Conservation (phyloP, 495 filamentous ascomycete genomes). For the Bathelium albidoporum region DNA sequence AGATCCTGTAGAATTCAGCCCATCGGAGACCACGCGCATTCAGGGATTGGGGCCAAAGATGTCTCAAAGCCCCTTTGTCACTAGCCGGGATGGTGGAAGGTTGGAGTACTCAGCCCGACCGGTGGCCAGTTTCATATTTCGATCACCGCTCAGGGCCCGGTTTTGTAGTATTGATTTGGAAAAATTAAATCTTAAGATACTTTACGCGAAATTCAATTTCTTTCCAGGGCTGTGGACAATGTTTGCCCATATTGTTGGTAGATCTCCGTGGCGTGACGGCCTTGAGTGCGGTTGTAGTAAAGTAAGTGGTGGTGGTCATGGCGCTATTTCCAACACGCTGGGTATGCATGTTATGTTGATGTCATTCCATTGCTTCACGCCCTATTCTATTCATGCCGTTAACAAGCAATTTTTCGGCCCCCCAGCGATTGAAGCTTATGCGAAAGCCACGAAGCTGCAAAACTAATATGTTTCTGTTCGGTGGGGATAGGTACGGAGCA, state of each 20-base stretch:
- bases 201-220: too few species aligned
- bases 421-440: background rate
- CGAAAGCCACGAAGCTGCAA: background rate
- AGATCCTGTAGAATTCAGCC: background rate
- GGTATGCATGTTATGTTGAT: background rate
- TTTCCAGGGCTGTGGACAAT: too few species aligned
- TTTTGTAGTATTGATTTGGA: background rate
- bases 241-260: too few species aligned
- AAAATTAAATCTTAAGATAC: too few species aligned
- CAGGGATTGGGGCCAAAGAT: background rate
- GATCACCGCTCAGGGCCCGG: background rate
- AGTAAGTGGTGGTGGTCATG: background rate
- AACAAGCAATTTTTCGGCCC: too few species aligned
- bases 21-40: background rate
- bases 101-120: background rate
- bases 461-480: constrained; percentile 32
- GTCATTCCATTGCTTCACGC: too few species aligned
- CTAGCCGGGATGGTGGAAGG: background rate
- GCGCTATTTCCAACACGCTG: background rate
- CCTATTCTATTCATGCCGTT: too few species aligned
- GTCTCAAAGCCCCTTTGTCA: background rate
- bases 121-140: background rate
- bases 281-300: background rate
- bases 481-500: constrained; percentile 35
- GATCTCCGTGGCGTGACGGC: background rate